phyloP scores from a whole-genome alignment of 306 rosid genomes.

The Dalbergia cochinchinensis region DNA sequence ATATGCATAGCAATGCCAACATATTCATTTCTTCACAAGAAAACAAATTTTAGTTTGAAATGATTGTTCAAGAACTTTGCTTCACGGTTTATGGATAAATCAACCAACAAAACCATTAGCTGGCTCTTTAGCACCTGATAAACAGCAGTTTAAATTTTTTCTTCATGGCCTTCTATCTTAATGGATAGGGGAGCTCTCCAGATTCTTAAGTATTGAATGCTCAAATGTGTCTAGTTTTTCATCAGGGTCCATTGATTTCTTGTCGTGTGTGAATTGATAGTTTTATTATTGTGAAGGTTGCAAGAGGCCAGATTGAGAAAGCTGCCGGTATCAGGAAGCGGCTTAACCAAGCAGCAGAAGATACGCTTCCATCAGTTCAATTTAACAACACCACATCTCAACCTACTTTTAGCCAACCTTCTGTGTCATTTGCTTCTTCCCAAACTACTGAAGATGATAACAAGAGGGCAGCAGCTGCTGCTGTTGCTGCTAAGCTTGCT shows the following conservation, averaged over 20 bases:
- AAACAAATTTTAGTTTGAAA: slow-evolving; percentile 15
- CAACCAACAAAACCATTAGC: slow-evolving; percentile 1
- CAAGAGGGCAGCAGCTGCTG: slow-evolving; percentile 87
- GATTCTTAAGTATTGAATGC: not conserved
- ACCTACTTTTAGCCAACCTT: slow-evolving; percentile 55
- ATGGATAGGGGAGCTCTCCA: not conserved
- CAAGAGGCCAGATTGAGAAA: slow-evolving; percentile 72
- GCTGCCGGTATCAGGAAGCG: slow-evolving; percentile 62
- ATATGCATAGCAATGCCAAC: not conserved
- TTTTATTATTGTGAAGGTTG: slow-evolving; percentile 61
- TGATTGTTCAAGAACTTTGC: not conserved
- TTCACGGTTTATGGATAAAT: slow-evolving; percentile 3
- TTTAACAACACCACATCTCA: slow-evolving; percentile 55
- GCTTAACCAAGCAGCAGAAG: slow-evolving; percentile 59
- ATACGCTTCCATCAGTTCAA: slow-evolving; percentile 50
- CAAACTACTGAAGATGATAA: slow-evolving; percentile 78
- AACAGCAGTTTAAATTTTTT: slow-evolving; percentile 1
- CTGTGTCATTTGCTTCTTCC: slow-evolving; percentile 60
- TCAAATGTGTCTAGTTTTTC: not conserved
- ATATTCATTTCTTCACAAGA: not conserved
- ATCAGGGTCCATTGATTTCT: not conserved
- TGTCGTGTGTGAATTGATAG: slow-evolving; percentile 12
- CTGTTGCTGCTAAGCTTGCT: slow-evolving; percentile 92
- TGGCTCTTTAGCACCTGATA: not conserved
- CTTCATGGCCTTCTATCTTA: not conserved